Evolutionary conservation across 371 early-diverging fungal species (phyloP).

Genomic region (Smittium culicis): DNA sequence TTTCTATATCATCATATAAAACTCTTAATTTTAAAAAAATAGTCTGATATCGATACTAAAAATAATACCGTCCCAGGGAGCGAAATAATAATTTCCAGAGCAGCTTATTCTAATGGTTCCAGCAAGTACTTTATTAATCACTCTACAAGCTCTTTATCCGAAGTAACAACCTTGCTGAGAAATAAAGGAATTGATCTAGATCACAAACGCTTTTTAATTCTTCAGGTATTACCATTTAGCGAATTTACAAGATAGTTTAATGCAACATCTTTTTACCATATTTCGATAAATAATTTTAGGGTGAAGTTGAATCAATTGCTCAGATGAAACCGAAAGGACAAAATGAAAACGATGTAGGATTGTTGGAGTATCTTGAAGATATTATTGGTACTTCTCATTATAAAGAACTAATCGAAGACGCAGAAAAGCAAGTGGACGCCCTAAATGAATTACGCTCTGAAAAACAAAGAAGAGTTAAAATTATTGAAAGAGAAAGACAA

Average conservation of each 20-base stretch:
- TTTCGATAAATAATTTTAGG: conserved; percentile 36
- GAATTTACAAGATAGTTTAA: too few relatives aligned
- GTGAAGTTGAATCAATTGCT: conserved; percentile 99
- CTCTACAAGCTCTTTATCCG: conserved; percentile 50
- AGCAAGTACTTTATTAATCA: conserved; percentile 76
- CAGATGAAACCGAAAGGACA: conserved; percentile 97
- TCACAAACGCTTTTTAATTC: conserved; percentile 97
- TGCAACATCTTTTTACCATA: too few relatives aligned
- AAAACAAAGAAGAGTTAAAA: conserved; percentile 66
- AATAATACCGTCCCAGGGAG: conserved; percentile 54
- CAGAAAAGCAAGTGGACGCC: conserved; percentile 48
- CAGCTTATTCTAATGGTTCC: conserved; percentile 48
- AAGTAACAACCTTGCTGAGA: conserved; percentile 77
- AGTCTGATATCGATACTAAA: conserved; percentile 13
- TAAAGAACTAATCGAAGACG: conserved; percentile 75
- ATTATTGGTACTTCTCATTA: conserved; percentile 95
- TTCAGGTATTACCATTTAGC: conserved; percentile 39
- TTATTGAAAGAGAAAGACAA: conserved; percentile 68
- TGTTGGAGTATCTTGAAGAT: conserved; percentile 99
- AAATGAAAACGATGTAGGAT: conserved; percentile 85
- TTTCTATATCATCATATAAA: not conserved
- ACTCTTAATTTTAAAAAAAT: too few relatives aligned
- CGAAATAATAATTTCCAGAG: conserved; percentile 62
- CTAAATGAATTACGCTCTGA: conserved; percentile 68
- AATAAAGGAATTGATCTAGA: conserved; percentile 92